These are phyloP conservation scores for Coemansia sp. DNA, from an alignment of 192 early-diverging fungal species.

Conservation along the genomic window DNA sequence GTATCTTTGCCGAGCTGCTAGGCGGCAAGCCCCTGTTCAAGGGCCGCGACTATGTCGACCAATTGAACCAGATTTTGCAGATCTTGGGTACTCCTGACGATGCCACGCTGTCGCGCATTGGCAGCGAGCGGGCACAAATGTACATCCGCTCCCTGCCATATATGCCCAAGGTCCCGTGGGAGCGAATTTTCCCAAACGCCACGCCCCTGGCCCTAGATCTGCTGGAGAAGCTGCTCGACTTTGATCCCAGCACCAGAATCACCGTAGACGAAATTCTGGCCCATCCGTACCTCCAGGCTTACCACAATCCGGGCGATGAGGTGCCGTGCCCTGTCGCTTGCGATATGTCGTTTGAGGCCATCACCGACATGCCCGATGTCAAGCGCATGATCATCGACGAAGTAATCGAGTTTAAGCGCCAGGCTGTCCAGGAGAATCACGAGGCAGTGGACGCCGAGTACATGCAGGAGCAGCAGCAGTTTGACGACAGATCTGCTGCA, in stretches of 20 bases:
- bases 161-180: constrained; percentile 88
- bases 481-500: neutral
- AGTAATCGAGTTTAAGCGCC: constrained; percentile 74
- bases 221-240: constrained; percentile 82
- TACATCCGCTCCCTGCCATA: constrained; percentile 90
- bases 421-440: constrained; percentile 47
- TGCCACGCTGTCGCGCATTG: constrained; percentile 80
- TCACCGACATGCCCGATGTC: constrained; percentile 40
- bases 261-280: constrained; percentile 91
- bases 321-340: constrained; percentile 44
- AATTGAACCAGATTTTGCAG: constrained; percentile 94
- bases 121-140: constrained; percentile 91
- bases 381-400: constrained; percentile 79
- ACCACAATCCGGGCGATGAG: constrained; percentile 91
- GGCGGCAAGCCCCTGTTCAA: constrained; percentile 94
- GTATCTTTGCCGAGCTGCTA: constrained; percentile 98
- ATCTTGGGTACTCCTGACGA: constrained; percentile 97
- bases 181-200: constrained; percentile 84
- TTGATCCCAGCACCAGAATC: constrained; percentile 91
- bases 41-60: constrained; percentile 97
- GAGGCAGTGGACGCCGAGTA: constrained; percentile 45
- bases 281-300: constrained; percentile 90
- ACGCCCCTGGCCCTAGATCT: constrained; percentile 81
- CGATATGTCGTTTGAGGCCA: constrained; percentile 48
- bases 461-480: constrained; percentile 16